Evolutionary conservation across 73 alveolate species (phyloP).

Genomic region (Paramecium sonneborni): DNA sequence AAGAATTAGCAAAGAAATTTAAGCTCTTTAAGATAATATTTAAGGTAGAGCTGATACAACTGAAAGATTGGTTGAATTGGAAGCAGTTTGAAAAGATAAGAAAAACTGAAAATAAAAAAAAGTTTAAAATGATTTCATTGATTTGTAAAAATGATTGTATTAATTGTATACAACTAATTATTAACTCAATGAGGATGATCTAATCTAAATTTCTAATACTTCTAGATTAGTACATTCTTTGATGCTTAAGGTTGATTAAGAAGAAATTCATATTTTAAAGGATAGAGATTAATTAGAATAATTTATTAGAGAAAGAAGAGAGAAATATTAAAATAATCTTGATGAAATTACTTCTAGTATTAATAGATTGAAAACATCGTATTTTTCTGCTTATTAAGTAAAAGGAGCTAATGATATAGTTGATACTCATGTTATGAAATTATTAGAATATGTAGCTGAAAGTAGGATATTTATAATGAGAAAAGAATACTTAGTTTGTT

Average conservation of each 20-base stretch:
- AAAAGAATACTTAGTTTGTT: conserved; percentile 85
- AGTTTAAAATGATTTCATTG: conserved; percentile 71
- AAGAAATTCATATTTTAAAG: conserved; percentile 58
- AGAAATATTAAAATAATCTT: conserved; percentile 53
- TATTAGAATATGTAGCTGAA: conserved; percentile 68
- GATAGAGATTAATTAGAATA: conserved; percentile 69
- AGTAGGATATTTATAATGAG: conserved; percentile 79
- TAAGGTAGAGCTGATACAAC: conserved; percentile 77
- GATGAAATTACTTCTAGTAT: conserved; percentile 47
- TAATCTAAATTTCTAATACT: conserved; percentile 46
- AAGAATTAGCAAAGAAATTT: conserved; percentile 66
- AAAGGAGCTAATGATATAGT: conserved; percentile 60
- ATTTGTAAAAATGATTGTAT: conserved; percentile 84
- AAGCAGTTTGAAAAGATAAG: conserved; percentile 74
- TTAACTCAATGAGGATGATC: conserved; percentile 66
- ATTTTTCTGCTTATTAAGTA: conserved; percentile 32
- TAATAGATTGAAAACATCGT: conserved; percentile 1
- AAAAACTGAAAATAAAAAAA: conserved; percentile 70
- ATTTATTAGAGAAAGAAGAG: conserved; percentile 64
- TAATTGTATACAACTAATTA: conserved; percentile 71
- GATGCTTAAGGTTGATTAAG: conserved; percentile 62
- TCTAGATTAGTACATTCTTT: conserved; percentile 52
- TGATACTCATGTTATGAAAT: conserved; percentile 48
- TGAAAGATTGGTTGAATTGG: conserved; percentile 78
- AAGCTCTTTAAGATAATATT: conserved; percentile 70